phyloP scores from a whole-genome alignment of 805 yeast species.

The Clavispora phyllophila region DNA sequence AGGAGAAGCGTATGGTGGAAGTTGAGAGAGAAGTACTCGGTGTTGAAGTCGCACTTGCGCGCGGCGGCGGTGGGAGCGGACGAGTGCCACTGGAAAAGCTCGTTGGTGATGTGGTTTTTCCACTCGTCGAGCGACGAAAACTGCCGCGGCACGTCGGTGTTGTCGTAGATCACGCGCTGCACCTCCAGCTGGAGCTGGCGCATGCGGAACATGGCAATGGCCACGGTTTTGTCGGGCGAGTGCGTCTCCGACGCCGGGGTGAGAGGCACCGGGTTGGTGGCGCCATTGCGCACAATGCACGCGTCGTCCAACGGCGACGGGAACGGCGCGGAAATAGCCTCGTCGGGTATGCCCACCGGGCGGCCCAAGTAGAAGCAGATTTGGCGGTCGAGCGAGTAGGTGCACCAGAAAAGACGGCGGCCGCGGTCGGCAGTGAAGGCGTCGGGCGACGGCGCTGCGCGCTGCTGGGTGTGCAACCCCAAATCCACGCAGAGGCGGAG shows the following conservation, averaged over 20 bases:
- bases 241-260: too few relatives aligned
- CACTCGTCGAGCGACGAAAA: conserved; percentile 53
- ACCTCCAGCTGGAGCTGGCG: conserved; percentile 75
- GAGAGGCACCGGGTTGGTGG: conserved; percentile 14
- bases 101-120: conserved; percentile 48
- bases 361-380: conserved; percentile 81
- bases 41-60: conserved; percentile 67
- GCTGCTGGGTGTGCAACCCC: conserved; percentile 64
- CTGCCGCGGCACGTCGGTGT: conserved; percentile 64
- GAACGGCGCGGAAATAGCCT: conserved; percentile 61
- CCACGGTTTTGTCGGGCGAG: conserved; percentile 62
- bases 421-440: conserved; percentile 63
- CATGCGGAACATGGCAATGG: conserved; percentile 62
- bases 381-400: conserved; percentile 81
- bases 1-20: conserved; percentile 70
- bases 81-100: conserved; percentile 60
- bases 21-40: conserved; percentile 66
- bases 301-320: conserved; percentile 77
- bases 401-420: conserved; percentile 70
- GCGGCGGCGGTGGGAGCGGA: conserved; percentile 50
- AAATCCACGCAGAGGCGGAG: conserved; percentile 75
- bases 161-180: conserved; percentile 66
- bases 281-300: conserved; percentile 36
- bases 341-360: conserved; percentile 87
- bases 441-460: conserved; percentile 26